Conservation (phyloP, 306 rosid genomes). For the Carpinus fangiana region DNA sequence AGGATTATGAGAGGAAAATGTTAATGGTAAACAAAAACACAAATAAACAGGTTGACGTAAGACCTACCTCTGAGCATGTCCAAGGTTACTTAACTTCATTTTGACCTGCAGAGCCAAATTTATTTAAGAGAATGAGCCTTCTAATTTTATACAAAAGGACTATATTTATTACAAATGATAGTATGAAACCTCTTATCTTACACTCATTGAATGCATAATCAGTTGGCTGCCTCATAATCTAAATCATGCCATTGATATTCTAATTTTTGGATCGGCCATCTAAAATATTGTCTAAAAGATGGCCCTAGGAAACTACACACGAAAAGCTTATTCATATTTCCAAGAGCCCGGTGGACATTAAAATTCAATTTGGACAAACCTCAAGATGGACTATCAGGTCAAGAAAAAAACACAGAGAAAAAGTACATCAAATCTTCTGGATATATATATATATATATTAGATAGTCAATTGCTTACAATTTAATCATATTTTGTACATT, state of each 20-base stretch:
- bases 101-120: slow-evolving; percentile 65
- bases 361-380: slow-evolving; percentile 1
- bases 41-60: slow-evolving; percentile 23
- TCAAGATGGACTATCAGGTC: slow-evolving; percentile 16
- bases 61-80: slow-evolving; percentile 89
- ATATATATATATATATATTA: not conserved
- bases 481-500: not conserved
- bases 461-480: not conserved
- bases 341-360: not conserved
- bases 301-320: slow-evolving; percentile 9
- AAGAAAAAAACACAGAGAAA: not conserved
- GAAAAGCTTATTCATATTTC: not conserved
- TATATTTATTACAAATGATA: not conserved
- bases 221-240: slow-evolving; percentile 15
- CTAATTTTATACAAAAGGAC: not conserved
- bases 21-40: not conserved
- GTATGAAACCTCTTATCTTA: slow-evolving; percentile 6
- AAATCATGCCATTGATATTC: not conserved
- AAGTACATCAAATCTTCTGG: no score
- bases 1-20: slow-evolving; percentile 3
- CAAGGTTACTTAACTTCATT: slow-evolving; percentile 77
- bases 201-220: slow-evolving; percentile 13
- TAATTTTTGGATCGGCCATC: slow-evolving; percentile 7
- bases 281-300: slow-evolving; percentile 10
- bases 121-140: slow-evolving; percentile 17